Base-by-base conservation (phyloP, 805 yeast species). In the Hanseniaspora meyeri region DNA sequence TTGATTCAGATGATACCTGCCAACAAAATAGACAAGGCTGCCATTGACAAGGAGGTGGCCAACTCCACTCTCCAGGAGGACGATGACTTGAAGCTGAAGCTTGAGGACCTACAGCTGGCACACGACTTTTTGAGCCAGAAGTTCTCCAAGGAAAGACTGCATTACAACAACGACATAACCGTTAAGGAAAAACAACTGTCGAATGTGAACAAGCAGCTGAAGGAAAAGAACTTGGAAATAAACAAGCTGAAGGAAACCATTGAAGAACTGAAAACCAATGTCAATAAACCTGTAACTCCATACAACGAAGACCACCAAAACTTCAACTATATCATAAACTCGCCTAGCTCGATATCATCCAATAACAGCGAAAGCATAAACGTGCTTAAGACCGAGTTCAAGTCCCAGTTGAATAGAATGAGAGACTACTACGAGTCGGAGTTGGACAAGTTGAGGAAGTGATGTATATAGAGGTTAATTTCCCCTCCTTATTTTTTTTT, bases 71-170 rank as follows among this genome's bases (percentile, higher is more conserved):
- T 27, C 5, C 49, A 55, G 24, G 61, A 59, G n/a, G 59, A 60
- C 12, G 63, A 62, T 14, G 66, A 61, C 20, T 70, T 78, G 62
- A 75, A 74, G 60, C 78, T 84, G 0, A 88, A 89, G 0, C 70
- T 85, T 51, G 77, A 74, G 57, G 93, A 85, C 65, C 71, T 85
- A 53, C 81, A 83, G 60, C 78, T 85, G 64, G 84, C 88, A 2
- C 88, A 84, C 66, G 80, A 76, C 59, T 85, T 82, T 63, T 69
- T 85, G 55, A 75, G 83, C 2, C 79, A 80, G 63, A 86, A 83
- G 62, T 85, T 77, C 62, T 85, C 82, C 60, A 78, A 80, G 59
- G 85, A 85, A 55, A 74, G 85, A 57, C 75, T 76, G 16, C 78
- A 77, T 59, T 79, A 82, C 57, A 66, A 72, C 52, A 75, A 75